A percentile compares a stretch with the other conserved stretches of the same genome.
phyloP scores from a whole-genome alignment of 768 basidiomycete species.

The Auricularia heimuer region DNA sequence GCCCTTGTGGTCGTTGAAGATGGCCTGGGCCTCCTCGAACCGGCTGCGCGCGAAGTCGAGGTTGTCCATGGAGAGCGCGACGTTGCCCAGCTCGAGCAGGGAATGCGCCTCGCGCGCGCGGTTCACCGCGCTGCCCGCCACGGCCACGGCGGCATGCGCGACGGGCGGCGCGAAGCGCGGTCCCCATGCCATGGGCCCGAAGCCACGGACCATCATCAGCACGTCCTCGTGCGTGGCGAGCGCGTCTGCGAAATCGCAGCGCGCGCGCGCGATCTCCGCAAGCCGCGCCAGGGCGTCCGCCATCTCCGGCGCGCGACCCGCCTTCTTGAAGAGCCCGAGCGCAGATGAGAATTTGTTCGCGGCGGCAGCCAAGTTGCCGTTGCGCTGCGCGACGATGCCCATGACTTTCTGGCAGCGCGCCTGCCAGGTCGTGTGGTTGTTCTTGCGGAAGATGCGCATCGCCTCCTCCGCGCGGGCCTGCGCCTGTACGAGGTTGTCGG shows the following conservation, averaged over 20 bases:
- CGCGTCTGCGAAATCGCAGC: background rate
- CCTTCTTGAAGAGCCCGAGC: background rate
- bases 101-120: background rate
- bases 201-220: slow-evolving; percentile 1
- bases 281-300: background rate
- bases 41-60: background rate
- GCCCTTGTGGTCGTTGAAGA: background rate
- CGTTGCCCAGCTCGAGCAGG: background rate
- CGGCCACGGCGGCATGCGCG: background rate
- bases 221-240: background rate
- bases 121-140: background rate
- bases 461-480: background rate
- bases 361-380: background rate
- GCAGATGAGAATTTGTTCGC: background rate
- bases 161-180: background rate
- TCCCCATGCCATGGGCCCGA: background rate
- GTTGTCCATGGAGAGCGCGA: background rate
- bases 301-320: background rate
- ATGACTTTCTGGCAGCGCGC: background rate
- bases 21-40: background rate
- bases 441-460: slow-evolving; percentile 2
- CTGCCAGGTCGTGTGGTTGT: background rate
- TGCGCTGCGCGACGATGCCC: slow-evolving; percentile 1
- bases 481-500: background rate
- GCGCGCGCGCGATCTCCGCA: background rate